Conservation (phyloP, 768 basidiomycete genomes). For the Xerocomus potaroensis region DNA sequence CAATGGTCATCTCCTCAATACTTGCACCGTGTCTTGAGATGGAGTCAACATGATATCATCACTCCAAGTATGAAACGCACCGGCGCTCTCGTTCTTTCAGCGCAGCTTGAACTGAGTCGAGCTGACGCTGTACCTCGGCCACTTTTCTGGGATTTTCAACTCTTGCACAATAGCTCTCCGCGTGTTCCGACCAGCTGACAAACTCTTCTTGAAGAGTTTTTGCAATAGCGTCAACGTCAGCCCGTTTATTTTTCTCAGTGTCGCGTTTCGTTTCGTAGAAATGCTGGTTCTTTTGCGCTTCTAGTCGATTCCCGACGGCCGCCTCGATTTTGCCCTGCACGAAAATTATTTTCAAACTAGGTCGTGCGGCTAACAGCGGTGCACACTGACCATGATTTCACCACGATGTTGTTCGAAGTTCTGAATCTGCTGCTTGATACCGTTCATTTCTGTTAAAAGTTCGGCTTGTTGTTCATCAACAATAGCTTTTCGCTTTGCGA, state of each 20-base stretch:
- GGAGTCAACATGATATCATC: conserved; percentile 1
- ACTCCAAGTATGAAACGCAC: conserved; percentile 33
- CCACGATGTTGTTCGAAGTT: conserved; percentile 46
- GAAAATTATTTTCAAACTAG: neutral
- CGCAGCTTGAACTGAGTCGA: conserved; percentile 61
- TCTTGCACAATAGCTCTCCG: conserved; percentile 56
- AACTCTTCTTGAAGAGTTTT: conserved; percentile 60
- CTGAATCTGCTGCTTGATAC: conserved; percentile 44
- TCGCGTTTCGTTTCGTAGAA: conserved; percentile 52
- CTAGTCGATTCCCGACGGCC: conserved; percentile 45
- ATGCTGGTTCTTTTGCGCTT: conserved; percentile 44
- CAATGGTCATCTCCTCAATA: conserved; percentile 70
- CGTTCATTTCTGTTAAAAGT: conserved; percentile 41
- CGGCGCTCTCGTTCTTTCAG: conserved; percentile 61
- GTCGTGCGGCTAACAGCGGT: neutral
- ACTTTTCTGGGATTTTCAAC: conserved; percentile 55
- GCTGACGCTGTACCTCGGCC: conserved; percentile 52
- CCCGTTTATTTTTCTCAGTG: conserved; percentile 44
- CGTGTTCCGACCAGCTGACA: conserved; percentile 60
- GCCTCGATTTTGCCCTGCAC: conserved; percentile 46
- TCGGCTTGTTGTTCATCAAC: conserved; percentile 43
- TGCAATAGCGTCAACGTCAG: conserved; percentile 41
- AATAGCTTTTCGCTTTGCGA: conserved; percentile 41
- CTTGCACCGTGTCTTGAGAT: conserved; percentile 62
- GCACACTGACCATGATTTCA: conserved; percentile 41